Conservation (phyloP, 1,139 yeast genomes). For the Geotrichum carabidarum region DNA sequence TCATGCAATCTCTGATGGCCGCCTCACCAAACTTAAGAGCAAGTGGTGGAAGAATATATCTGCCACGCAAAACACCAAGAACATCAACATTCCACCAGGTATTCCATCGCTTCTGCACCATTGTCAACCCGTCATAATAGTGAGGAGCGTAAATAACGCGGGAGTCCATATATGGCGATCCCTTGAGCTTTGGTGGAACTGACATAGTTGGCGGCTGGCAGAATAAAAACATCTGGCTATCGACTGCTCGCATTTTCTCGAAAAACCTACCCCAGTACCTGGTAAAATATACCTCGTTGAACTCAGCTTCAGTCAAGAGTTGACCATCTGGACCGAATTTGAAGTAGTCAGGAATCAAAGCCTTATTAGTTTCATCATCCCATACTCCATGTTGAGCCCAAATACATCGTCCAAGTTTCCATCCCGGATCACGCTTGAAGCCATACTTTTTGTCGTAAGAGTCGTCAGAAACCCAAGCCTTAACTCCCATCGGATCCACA, state of each 20-base stretch:
- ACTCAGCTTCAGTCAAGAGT: slow-evolving; percentile 50
- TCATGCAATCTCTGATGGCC: slow-evolving; percentile 65
- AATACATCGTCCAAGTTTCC: slow-evolving; percentile 69
- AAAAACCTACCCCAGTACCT: slow-evolving; percentile 53
- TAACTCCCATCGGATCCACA: slow-evolving; percentile 62
- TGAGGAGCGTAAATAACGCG: slow-evolving; percentile 74
- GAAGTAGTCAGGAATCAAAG: slow-evolving; percentile 47
- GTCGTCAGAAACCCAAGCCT: slow-evolving; percentile 50
- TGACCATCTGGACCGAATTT: slow-evolving; percentile 42
- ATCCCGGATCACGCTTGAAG: slow-evolving; percentile 54
- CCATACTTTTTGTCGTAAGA: slow-evolving; percentile 56
- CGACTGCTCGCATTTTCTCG: slow-evolving; percentile 45
- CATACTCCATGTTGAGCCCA: slow-evolving; percentile 75
- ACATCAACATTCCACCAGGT: slow-evolving; percentile 68
- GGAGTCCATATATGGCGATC: slow-evolving; percentile 53
- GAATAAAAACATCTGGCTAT: slow-evolving; percentile 51
- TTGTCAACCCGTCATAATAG: slow-evolving; percentile 82
- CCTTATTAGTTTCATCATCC: slow-evolving; percentile 45
- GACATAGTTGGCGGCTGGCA: slow-evolving; percentile 83
- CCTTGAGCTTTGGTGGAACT: slow-evolving; percentile 63
- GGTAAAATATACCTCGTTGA: slow-evolving; percentile 58
- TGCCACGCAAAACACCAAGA: slow-evolving; percentile 69
- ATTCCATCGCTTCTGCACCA: slow-evolving; percentile 76
- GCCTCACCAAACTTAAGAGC: slow-evolving; percentile 74
- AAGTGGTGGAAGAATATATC: slow-evolving; percentile 63